Base-by-base conservation (phyloP, 2,329 filamentous ascomycete species). In the Gremmenia infestans region DNA sequence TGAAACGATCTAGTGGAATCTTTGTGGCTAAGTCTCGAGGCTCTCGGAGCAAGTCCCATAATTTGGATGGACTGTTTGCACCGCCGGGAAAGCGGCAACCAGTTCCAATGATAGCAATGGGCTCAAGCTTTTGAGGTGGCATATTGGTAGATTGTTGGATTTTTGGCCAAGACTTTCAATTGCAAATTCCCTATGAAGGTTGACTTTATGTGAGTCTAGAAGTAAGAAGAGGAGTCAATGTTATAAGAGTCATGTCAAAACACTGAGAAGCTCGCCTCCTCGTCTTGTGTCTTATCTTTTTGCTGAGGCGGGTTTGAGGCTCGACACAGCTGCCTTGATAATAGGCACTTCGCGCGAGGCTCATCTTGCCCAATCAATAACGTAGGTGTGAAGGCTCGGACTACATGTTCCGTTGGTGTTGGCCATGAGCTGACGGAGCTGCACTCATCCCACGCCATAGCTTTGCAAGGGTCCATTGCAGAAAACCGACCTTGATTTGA, bases 21-120 rank as follows among this genome's bases (percentile, higher is more conserved):
- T 55, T 72, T 0, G 74, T 74, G 76, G 76, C 80, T 15, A 78
- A 77, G 43, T 75, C 78, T 43, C 74, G 70, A n/a, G 72, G 74
- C 1, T 68, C 59, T 12, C 69, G 65, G 17, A 81, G 64, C 60
- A 80, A 74, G 17, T 76, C 68, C 79, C 79, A 82, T 0, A 82
- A 71, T 17, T 71, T 66, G 47, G 76, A 72, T 0, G 78, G 73
- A 3, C 72, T 72, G 3, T 67, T 73, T 5, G 77, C 60, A 37
- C 64, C 70, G 35, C 72, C 69, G 2, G 74, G 73, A 1, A 75
- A 66, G 53, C 71, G 73, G 48, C 72, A 71, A 14, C 72, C 70
- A 37, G 69, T 68, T 4, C 73, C 73, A 8, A 76, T 58, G 6
- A 76, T 56, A 7, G 71, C 72, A 17, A 70, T 65, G 14, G 61